Base-by-base conservation (phyloP, 163 green algal species). In the Scenedesmus sp. region DNA sequence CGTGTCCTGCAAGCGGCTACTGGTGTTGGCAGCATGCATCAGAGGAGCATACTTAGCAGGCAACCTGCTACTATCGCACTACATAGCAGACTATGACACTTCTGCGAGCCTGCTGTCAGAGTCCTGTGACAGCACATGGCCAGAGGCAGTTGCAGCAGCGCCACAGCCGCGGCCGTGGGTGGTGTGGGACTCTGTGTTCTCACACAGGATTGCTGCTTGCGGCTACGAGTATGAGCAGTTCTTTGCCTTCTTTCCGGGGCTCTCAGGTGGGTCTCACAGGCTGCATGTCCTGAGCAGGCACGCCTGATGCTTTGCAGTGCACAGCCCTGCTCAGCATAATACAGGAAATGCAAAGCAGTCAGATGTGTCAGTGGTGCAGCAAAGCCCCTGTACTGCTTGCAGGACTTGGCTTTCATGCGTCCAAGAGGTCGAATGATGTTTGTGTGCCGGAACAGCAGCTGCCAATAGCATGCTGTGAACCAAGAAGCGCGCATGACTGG, bases 221-320 rank as follows among this genome's bases (percentile, higher is more conserved):
- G 98, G 98, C 23, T 99, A 99, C 91, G 95, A 97, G 88, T 98
- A 97, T 67, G 98, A 99, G 90, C 96, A 99, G 84, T 97, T 96
- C 74, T 96, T 97, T 66, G 98, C 98, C 3, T 99, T 99, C 94
- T 99, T 99, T 59, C 98, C 98, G 0, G 70, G 97, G 2, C 60
- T 99, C 13, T 97, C 97, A 59, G 91, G 92, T 93, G 57, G 70
- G 70, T 46, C 64, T 3, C 23, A 23, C 46, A 52, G 18, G 23
- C 20, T 52, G 70, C 70, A 52, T 4, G 4, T 79, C 23, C 4
- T 13, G 4, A 79, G 70, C 23, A 52, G 4, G 66, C 66, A 76
- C 26, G 66, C 70, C 5, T 79, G 13, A 52, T 6, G 5, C 70
- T 52, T 79, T 52, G 70, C 70, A 10, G 23, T 52, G 70, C 5